These are phyloP conservation scores for Microbotryomycetes sp. DNA, from an alignment of 1,284 basidiomycete species.

Conservation along the genomic window DNA sequence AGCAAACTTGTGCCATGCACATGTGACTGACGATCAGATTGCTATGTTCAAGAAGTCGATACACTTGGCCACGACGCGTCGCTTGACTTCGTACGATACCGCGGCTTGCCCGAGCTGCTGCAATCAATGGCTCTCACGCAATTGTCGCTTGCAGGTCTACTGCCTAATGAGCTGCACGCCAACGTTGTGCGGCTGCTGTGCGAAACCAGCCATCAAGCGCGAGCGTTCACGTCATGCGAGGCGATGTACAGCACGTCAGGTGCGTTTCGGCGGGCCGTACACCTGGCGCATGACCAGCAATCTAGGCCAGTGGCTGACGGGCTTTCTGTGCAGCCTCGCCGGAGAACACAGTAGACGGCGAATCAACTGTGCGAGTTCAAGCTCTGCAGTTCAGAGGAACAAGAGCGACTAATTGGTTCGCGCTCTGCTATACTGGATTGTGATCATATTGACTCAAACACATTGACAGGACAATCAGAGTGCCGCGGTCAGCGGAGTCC, in stretches of 20 bases:
- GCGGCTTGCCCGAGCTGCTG: neutral
- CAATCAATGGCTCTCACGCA: slow-evolving; percentile 20
- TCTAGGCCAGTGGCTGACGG: too few relatives aligned
- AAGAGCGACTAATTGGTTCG: slow-evolving; percentile 11
- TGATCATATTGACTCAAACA: neutral
- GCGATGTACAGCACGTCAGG: neutral
- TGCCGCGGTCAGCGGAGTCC: slow-evolving; percentile 14
- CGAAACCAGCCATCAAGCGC: slow-evolving; percentile 5
- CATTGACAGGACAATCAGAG: slow-evolving; percentile 3
- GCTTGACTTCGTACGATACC: neutral
- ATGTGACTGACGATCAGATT: neutral
- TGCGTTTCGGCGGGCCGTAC: neutral
- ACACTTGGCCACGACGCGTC: neutral
- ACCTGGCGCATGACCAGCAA: neutral
- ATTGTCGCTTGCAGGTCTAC: slow-evolving; percentile 12
- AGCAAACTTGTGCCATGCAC: neutral
- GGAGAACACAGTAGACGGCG: too few relatives aligned
- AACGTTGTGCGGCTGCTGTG: slow-evolving; percentile 2
- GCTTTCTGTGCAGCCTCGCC: too few relatives aligned
- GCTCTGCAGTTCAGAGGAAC: neutral
- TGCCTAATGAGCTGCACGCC: neutral
- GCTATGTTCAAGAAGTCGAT: neutral
- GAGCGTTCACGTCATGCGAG: slow-evolving; percentile 3
- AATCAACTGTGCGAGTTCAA: neutral
- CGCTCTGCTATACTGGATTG: neutral